Conservation (phyloP, 106 monocot species). For the Cymbidium sinense region DNA sequence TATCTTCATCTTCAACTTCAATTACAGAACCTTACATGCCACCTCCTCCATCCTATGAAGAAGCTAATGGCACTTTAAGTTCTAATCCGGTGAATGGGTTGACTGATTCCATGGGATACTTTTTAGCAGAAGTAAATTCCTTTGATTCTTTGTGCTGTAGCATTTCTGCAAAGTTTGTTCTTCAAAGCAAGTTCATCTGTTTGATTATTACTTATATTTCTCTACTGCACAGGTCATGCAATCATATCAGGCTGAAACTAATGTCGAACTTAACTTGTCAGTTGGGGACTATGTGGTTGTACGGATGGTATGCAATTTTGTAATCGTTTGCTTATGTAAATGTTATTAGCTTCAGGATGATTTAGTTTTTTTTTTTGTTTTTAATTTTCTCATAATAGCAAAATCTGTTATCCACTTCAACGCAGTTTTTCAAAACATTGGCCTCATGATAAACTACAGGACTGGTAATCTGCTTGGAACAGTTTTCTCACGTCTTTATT, state of each 20-base stretch:
- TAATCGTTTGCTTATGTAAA: not conserved
- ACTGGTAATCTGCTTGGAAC: too few relatives aligned
- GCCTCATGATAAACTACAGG: too few relatives aligned
- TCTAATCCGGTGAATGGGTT: conserved; percentile 32
- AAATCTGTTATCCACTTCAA: too few relatives aligned
- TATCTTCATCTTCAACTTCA: conserved; percentile 43
- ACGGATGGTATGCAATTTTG: conserved; percentile 41
- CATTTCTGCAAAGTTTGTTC: not conserved
- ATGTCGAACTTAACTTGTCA: conserved; percentile 73
- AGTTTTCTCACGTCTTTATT: too few relatives aligned
- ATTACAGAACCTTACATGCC: conserved; percentile 34
- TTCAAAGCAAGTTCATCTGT: too few relatives aligned
- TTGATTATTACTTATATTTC: not conserved
- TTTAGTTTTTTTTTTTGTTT: not conserved
- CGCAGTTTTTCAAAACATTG: too few relatives aligned
- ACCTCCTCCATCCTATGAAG: conserved; percentile 84
- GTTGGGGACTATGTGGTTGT: conserved; percentile 79
- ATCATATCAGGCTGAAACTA: conserved; percentile 70
- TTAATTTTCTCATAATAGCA: too few relatives aligned
- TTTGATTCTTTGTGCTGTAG: not conserved
- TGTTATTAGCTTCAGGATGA: not conserved
- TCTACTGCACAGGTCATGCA: conserved; percentile 50
- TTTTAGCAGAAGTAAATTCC: conserved; percentile 71
- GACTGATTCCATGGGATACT: conserved; percentile 58
- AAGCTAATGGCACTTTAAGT: conserved; percentile 48